Base-by-base conservation (phyloP, 2,329 filamentous ascomycete genomes). In the Dactylellina haptotyla region DNA sequence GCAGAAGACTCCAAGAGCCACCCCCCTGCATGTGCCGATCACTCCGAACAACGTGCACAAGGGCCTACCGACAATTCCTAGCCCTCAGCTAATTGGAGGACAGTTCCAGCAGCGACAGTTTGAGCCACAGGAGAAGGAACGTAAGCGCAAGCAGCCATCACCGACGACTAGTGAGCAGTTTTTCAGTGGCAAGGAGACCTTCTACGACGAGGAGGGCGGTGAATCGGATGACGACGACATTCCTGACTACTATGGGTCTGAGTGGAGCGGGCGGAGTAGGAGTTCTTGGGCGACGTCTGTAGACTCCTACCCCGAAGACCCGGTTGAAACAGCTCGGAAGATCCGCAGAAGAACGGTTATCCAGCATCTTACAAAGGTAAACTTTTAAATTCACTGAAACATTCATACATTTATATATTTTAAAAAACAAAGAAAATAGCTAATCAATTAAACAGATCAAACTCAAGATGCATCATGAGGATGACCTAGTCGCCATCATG, bases 401-500 rank as follows among this genome's bases (percentile, higher is more conserved):
- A 28, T 25, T 9, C 10, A n/a, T n/a, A n/a, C n/a, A n/a, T n/a
- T n/a, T n/a, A n/a, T n/a, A n/a, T n/a, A n/a, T n/a, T n/a, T n/a
- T n/a, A n/a, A n/a, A n/a, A n/a, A n/a, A n/a, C n/a, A n/a, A n/a
- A n/a, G n/a, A n/a, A n/a, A n/a, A n/a, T n/a, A n/a, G 9, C 26
- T 59, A 45, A 25, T 18, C 10, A n/a, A 37, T 50, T 1, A 51
- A 1, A 75, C 90, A 93, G 81, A 88, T 98, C 76, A 88, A 93
- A 41, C 88, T 97, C 80, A 99, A 99, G 84, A 93, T 97, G 1
- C 77, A 78, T 43, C 93, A 97, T 79, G 88, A 86, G 2, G 90
- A 92, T 50, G 95, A 99, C 79, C 95, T 93, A 32, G 88, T 95
- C 70, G 97, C 97, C 80, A 90, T 99, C 76, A 93, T 97, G 87